Evolutionary conservation across 768 basidiomycete species (phyloP), one percentile per base, ranked within the genome.

Genomic region (Chalciporus pseudorubinellus): DNA sequence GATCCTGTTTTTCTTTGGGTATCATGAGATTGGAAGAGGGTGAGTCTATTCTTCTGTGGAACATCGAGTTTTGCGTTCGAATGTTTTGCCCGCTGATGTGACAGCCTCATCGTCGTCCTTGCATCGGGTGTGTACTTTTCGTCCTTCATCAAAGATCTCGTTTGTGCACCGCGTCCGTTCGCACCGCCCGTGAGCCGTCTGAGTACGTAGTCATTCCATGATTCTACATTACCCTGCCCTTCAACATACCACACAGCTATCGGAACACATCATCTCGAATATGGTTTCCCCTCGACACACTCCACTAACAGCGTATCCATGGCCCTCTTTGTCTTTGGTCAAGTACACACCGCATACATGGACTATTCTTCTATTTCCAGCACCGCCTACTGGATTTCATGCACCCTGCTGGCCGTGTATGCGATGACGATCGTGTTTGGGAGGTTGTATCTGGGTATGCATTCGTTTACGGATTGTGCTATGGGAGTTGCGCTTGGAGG

Each of bases 241-340:
- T n/a, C 31, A 38, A 54, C 31, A 28, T 8, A 33, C 53, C 28
- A 12, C 29, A 33, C 57, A 91, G 88, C 85, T 5, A 84, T 92
- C 46, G 86, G 89, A 13, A 79, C 74, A 1, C 89, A 91, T 61
- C 89, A 92, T 58, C 77, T 91, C 3, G 93, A 95, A 72, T 95
- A 95, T 59, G 95, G 95, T 20, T 95, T 98, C 63, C 95, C 94
- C 0, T 95, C 93, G 0, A 97, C 95, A 0, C 95, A 99, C 62
- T 89, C 92, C 2, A 92, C 94, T 8, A 95, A 97, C 67, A 82
- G 84, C 48, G 79, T 93, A 46, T 95, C 92, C 22, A 89, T 97
- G 61, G 92, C 92, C 0, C 78, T 98, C 3, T 91, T 90, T 70
- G 75, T 91, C 53, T 85, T 79, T 55, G 70, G 80, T 3, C 75